Base-by-base conservation (phyloP, 495 filamentous ascomycete species). In the Hypoxylon intermedium region DNA sequence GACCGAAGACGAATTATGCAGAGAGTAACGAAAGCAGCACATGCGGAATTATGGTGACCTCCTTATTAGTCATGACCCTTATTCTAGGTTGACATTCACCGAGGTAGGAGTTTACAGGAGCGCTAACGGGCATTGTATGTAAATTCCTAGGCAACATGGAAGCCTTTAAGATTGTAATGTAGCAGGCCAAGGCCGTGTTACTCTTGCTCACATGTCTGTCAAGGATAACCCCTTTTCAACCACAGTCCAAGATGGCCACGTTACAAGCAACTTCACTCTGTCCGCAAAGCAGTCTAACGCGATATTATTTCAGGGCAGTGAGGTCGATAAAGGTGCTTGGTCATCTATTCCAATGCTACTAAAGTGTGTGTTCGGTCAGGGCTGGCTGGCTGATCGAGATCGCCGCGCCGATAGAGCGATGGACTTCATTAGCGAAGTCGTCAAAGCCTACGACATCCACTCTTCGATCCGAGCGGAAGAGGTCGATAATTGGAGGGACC, bases 291-390 rank as follows among this genome's bases (percentile, higher is more conserved):
- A 15, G 5, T 37, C 34, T 13, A 37, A 37, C n/a, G 34, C 34
- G 15, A 15, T 37, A 1, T 13, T 37, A 1, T 37, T 13, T 37
- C 34, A 37, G n/a, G n/a, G 12, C 6, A 15, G n/a, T 6, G 11
- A 13, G 12, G n/a, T 15, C 2, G 34, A 37, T 5, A 37, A 37
- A 6, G 12, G 12, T 13, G 34, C 11, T 13, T n/a, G 15, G 6
- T 2, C 15, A 37, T 37, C 6, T 37, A 37, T 13, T 15, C 12
- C 12, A 11, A 15, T 2, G 34, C 34, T 11, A 5, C 11, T 13
- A 1, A 47, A 9, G 67, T 72, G 0, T 57, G 56, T 34, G 41
- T 67, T 13, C 69, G 67, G 67, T 49, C 69, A n/a, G 67, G 64
- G 7, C 24, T 20, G 0, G 7, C 24, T 20, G 0, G 52, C 42